Conservation (phyloP, 352 stramenopile species). For the Halophytophthora batemanensis region DNA sequence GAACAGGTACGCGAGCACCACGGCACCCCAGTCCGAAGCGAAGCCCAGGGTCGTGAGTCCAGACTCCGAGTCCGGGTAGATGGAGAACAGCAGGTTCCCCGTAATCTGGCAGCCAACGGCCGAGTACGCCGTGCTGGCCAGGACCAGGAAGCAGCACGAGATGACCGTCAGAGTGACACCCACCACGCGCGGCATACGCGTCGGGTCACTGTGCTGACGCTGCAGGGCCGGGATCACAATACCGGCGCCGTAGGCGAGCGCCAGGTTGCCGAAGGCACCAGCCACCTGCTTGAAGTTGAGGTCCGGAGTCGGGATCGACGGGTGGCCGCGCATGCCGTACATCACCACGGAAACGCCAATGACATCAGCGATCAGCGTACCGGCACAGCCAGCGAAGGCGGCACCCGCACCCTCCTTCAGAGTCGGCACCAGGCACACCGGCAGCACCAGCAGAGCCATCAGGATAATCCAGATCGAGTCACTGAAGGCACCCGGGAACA, state of each 20-base stretch:
- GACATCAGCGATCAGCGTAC: constrained; percentile 41
- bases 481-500: constrained; percentile 39
- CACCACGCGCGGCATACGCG: constrained; percentile 49
- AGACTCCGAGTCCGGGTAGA: constrained; percentile 23
- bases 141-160: constrained; percentile 35
- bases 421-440: constrained; percentile 38
- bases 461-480: constrained; percentile 42
- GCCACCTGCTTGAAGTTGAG: constrained; percentile 38
- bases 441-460: constrained; percentile 33
- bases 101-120: constrained; percentile 51
- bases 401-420: constrained; percentile 41
- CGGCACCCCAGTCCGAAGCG: constrained; percentile 11
- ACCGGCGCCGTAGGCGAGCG: constrained; percentile 41
- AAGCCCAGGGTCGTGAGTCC: constrained; percentile 24
- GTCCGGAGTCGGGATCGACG: constrained; percentile 23
- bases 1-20: constrained; percentile 20
- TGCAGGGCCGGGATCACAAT: constrained; percentile 46
- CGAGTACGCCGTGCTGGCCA: constrained; percentile 36
- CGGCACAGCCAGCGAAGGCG: constrained; percentile 37
- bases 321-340: constrained; percentile 35
- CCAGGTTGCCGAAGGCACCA: constrained; percentile 43
- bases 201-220: constrained; percentile 39
- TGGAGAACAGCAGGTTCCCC: constrained; percentile 50
- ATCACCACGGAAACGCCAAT: constrained; percentile 35
- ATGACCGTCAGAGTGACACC: constrained; percentile 36